Evolutionary conservation across 2,329 filamentous ascomycete genomes (phyloP).

Genomic region (Nemania bipapillata): DNA sequence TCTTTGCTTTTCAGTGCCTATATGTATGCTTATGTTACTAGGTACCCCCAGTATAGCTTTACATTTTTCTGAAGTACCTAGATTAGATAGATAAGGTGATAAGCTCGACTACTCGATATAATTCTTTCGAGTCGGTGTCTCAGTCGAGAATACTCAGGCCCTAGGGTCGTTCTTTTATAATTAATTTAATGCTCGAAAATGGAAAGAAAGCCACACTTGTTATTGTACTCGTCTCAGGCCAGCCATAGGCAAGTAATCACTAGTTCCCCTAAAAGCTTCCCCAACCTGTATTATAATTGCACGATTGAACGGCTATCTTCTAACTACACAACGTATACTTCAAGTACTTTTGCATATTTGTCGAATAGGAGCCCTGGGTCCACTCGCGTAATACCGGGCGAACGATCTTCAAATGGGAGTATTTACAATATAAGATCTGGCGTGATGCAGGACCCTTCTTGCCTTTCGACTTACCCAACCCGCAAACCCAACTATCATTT

Average conservation of each 20-base stretch:
- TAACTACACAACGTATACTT: neutral
- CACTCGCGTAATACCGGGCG: slow-evolving; percentile 4
- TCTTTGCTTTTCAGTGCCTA: neutral
- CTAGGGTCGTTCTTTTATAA: too few relatives aligned
- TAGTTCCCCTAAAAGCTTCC: neutral
- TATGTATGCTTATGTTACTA: too few relatives aligned
- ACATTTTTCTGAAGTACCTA: neutral
- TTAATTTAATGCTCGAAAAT: too few relatives aligned
- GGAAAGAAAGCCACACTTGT: neutral
- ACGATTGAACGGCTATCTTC: too few relatives aligned
- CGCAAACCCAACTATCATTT: slow-evolving; percentile 28
- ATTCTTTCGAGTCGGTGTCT: neutral
- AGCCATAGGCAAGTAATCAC: too few relatives aligned
- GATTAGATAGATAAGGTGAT: slow-evolving; percentile 9
- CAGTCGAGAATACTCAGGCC: too few relatives aligned
- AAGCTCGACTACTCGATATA: neutral
- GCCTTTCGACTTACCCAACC: slow-evolving; percentile 37
- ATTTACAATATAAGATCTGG: slow-evolving; percentile 28
- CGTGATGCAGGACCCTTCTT: slow-evolving; percentile 37
- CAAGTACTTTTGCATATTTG: neutral
- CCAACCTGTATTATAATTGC: too few relatives aligned
- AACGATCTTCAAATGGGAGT: slow-evolving; percentile 24
- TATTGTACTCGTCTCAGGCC: too few relatives aligned
- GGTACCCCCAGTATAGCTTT: neutral
- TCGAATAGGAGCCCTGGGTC: neutral